phyloP scores from a whole-genome alignment of 73 alveolate genomes.

The Paramecium tetraurelia region DNA sequence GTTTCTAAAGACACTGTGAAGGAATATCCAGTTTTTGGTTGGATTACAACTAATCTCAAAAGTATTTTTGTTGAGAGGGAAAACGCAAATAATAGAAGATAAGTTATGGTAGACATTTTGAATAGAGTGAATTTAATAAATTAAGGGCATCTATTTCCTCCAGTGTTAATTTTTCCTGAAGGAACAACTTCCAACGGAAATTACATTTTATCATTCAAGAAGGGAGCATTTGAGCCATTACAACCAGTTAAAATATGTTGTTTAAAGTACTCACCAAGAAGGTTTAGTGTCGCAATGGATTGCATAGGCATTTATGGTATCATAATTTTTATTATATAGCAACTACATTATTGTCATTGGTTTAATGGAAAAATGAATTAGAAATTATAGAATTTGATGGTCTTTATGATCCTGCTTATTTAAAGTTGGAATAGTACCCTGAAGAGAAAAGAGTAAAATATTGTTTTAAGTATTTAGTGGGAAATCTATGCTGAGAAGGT shows the following conservation, averaged over 20 bases:
- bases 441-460: slow-evolving; percentile 41
- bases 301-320: slow-evolving; percentile 35
- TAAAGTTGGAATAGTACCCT: slow-evolving; percentile 35
- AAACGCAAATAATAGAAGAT: slow-evolving; percentile 3
- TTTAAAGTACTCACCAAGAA: slow-evolving; percentile 21
- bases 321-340: not conserved
- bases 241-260: slow-evolving; percentile 68
- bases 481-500: slow-evolving; percentile 52
- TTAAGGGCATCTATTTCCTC: slow-evolving; percentile 72
- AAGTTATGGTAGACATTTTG: slow-evolving; percentile 38
- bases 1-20: slow-evolving; percentile 52
- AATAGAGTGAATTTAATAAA: slow-evolving; percentile 69
- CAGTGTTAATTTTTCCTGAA: slow-evolving; percentile 77
- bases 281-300: slow-evolving; percentile 38
- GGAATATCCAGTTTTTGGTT: slow-evolving; percentile 48
- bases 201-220: slow-evolving; percentile 69
- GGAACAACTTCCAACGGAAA: slow-evolving; percentile 80
- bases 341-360: not conserved
- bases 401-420: slow-evolving; percentile 35
- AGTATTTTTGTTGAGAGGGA: slow-evolving; percentile 58
- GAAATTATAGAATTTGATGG: slow-evolving; percentile 53
- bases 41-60: slow-evolving; percentile 42
- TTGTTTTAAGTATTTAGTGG: not conserved
- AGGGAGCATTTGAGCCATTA: slow-evolving; percentile 75
- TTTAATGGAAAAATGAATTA: slow-evolving; percentile 19